These are phyloP conservation scores for Neurospora sp. DNA, from an alignment of 495 filamentous ascomycete species.

Conservation along the genomic window DNA sequence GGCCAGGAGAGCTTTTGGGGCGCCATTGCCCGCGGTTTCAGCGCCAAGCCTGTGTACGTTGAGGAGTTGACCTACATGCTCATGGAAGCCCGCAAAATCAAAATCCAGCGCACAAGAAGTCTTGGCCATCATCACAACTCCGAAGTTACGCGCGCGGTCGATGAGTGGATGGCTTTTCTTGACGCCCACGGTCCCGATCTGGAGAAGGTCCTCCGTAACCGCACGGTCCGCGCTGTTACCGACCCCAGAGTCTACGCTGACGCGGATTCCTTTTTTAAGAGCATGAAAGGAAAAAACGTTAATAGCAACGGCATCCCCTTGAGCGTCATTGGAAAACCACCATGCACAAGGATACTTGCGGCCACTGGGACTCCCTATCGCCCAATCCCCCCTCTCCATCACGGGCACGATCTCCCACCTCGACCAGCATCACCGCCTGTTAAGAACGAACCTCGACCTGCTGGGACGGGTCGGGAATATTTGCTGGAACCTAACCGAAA, in stretches of 20 bases:
- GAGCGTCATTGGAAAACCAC: neutral
- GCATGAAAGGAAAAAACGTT: neutral
- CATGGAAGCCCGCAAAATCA: constrained; percentile 5
- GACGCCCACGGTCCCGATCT: neutral
- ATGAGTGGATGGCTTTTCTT: constrained; percentile 17
- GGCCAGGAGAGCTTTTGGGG: constrained; percentile 10
- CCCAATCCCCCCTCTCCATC: neutral
- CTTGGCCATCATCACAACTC: neutral
- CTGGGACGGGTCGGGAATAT: neutral
- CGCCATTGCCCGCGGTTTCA: constrained; percentile 8
- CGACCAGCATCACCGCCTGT: neutral
- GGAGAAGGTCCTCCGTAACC: neutral
- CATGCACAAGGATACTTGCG: neutral
- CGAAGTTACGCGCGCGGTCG: constrained; percentile 12
- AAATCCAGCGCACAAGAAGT: neutral
- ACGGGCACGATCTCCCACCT: neutral
- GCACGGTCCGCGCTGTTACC: neutral
- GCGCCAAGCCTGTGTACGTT: constrained; percentile 1
- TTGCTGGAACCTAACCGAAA: neutral
- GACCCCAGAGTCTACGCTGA: neutral
- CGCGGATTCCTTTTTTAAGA: neutral
- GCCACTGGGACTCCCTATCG: neutral
- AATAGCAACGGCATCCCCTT: neutral
- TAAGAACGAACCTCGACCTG: neutral
- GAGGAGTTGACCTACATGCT: neutral